phyloP scores from a whole-genome alignment of 1,284 basidiomycete species.

The Termitomyces sp. region DNA sequence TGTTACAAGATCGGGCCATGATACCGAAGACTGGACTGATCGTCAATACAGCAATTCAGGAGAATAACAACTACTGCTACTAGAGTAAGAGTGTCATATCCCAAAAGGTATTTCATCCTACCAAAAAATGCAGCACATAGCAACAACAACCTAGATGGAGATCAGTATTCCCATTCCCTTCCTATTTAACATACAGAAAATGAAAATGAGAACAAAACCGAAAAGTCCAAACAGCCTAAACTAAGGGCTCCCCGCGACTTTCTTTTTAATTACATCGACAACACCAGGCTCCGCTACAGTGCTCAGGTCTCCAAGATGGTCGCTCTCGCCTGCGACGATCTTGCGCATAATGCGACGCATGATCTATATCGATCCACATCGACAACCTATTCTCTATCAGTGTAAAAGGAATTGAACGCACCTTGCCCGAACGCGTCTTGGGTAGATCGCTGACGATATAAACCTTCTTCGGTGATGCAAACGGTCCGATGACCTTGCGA shows the following conservation, averaged over 20 bases:
- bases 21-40: too few relatives aligned
- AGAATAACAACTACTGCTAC: too few relatives aligned
- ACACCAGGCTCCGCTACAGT: slow-evolving; percentile 85
- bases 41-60: too few relatives aligned
- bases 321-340: slow-evolving; percentile 89
- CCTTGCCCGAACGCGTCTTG: slow-evolving; percentile 97
- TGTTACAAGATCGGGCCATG: too few relatives aligned
- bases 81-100: background rate
- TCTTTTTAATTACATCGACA: slow-evolving; percentile 77
- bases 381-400: background rate
- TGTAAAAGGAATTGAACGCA: slow-evolving; percentile 26
- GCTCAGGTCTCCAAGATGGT: slow-evolving; percentile 89
- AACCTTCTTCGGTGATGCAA: slow-evolving; percentile 92
- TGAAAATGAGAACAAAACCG: background rate
- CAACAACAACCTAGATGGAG: background rate
- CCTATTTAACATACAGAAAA: background rate
- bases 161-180: background rate
- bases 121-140: background rate
- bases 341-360: slow-evolving; percentile 95
- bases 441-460: slow-evolving; percentile 85
- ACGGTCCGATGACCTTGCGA: slow-evolving; percentile 92
- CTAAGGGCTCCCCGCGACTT: slow-evolving; percentile 45
- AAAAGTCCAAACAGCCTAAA: background rate
- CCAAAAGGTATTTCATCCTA: background rate
- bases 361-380: slow-evolving; percentile 44